Conservation (phyloP, 306 rosid species). For the Sicyos edulis region DNA sequence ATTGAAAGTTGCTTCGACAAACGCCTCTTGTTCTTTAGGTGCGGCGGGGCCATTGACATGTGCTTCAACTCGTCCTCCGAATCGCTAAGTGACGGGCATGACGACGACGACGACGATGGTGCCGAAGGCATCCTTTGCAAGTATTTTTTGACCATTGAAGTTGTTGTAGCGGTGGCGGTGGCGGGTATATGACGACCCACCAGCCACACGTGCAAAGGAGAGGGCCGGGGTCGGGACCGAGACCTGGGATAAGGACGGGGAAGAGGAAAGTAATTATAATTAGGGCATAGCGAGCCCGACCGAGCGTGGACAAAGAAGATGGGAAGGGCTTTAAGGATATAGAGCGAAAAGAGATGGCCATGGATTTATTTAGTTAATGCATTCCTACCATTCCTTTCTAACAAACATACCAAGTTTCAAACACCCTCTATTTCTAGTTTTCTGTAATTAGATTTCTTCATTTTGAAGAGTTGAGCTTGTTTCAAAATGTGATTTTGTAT, state of each 20-base stretch:
- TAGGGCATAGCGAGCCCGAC: slow-evolving; percentile 16
- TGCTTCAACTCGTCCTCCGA: slow-evolving; percentile 41
- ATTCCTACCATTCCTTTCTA: slow-evolving; percentile 6
- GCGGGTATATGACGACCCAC: not conserved
- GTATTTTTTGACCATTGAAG: slow-evolving; percentile 2
- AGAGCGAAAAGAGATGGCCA: not conserved
- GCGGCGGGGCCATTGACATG: slow-evolving; percentile 40
- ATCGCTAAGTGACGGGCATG: slow-evolving; percentile 20
- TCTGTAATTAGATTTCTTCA: not conserved
- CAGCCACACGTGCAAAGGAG: not conserved
- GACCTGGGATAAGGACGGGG: not conserved
- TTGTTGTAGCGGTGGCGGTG: not conserved
- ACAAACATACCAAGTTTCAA: not conserved
- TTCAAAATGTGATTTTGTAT: not conserved
- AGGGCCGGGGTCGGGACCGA: slow-evolving; percentile 5
- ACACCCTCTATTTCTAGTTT: not conserved
- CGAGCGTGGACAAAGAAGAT: not conserved
- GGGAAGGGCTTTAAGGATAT: not conserved
- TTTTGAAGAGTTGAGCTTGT: not conserved
- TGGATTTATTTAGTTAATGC: not conserved
- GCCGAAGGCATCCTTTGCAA: slow-evolving; percentile 16
- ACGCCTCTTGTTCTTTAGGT: slow-evolving; percentile 36
- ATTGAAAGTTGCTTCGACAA: slow-evolving; percentile 47
- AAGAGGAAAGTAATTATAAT: not conserved
- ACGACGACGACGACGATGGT: not conserved